phyloP scores from a whole-genome alignment of 2,329 filamentous ascomycete genomes.

The Aspergillus pseudoglaucus region DNA sequence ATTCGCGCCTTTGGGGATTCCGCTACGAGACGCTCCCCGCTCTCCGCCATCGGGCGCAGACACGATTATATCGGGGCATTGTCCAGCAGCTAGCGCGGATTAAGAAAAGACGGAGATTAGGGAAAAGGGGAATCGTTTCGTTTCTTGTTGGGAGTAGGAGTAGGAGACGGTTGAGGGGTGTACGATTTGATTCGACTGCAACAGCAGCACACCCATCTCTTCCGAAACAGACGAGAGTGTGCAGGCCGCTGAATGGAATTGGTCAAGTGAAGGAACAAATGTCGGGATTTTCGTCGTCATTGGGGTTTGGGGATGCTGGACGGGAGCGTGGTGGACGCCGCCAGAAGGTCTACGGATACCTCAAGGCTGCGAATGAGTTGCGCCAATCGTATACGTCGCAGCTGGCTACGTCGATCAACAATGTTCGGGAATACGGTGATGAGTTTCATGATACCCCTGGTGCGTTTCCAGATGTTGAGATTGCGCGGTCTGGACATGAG shows the following conservation, averaged over 20 bases:
- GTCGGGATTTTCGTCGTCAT: constrained; percentile 18
- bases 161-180: constrained; percentile 12
- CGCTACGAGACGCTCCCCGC: constrained; percentile 68
- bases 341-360: constrained; percentile 67
- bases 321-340: constrained; percentile 63
- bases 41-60: constrained; percentile 65
- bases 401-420: constrained; percentile 42
- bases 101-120: constrained; percentile 37
- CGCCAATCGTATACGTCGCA: constrained; percentile 59
- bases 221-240: constrained; percentile 9
- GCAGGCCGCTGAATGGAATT: constrained; percentile 13
- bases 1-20: constrained; percentile 61
- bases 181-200: background rate
- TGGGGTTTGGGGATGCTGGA: constrained; percentile 19
- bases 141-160: constrained; percentile 18
- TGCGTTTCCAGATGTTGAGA: constrained; percentile 77
- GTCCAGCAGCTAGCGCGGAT: constrained; percentile 57
- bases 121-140: constrained; percentile 16
- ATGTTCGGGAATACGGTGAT: constrained; percentile 33
- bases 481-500: constrained; percentile 71
- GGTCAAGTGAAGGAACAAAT: constrained; percentile 13
- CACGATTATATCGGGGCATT: constrained; percentile 68
- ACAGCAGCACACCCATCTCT: constrained; percentile 2
- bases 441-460: constrained; percentile 57
- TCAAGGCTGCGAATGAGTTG: constrained; percentile 66